Base-by-base conservation (phyloP, 192 early-diverging fungal genomes). In the Jimgerdemannia flammicorona region DNA sequence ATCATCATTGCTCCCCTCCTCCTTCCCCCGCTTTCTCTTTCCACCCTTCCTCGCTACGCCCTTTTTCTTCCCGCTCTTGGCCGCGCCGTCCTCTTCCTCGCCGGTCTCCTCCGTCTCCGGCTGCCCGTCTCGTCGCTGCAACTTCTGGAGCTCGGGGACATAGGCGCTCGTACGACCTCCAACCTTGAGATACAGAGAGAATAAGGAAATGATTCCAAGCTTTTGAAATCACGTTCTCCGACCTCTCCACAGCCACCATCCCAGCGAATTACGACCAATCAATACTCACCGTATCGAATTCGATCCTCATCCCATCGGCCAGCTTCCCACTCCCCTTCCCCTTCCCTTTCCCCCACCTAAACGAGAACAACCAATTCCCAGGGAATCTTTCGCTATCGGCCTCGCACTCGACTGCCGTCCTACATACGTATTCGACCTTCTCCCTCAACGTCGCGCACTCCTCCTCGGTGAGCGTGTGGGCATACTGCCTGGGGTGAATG, bases 291-390 rank as follows among this genome's bases (percentile, higher is more conserved):
- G 89, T 95, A 43, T 82, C 84, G 84, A 92, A 95, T 39, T 76
- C 79, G 42, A 96, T 88, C 11, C 29, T 67, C 14, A 79, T 73
- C 3, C 93, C 94, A 66, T 88, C 77, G 20, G 88, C 88, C 74
- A 91, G 82, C 40, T 63, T 44, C 3, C 71, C 79, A 11, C 83
- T 59, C 42, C 79, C 75, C 19, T 76, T 70, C 18, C 81, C 83
- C 43, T 85, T 83, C 65, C 86, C 87, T 80, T 90, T 93, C n/a
- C 78, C 79, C 92, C 93, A 95, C 54, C 94, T 84, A 72, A 89
- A 84, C 63, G 91, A 91, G 80, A 95, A 95, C 3, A 96, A 74
- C 95, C 95, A 96, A 64, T 87, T 74, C 6, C 74, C 40, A 1
- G 94, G 94, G 78, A 94, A 94, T 54, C 80, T 66, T 19, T 78